These are phyloP conservation scores for Dalbergia oliveri DNA, from an alignment of 306 rosid species.

Conservation along the genomic window DNA sequence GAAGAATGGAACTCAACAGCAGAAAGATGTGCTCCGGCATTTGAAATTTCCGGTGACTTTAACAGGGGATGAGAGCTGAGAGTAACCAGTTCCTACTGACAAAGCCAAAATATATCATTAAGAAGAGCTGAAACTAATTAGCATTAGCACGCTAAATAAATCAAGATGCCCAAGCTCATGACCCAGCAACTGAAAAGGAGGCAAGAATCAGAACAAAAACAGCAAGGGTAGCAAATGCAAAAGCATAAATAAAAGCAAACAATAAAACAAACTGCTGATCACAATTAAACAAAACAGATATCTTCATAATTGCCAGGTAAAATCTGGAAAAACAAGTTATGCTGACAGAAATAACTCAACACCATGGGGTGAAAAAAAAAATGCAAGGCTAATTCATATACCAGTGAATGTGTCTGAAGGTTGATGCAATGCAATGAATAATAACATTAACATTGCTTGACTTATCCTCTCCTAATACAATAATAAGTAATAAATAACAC, in stretches of 20 bases:
- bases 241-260: not conserved
- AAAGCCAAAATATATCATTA: conserved; percentile 19
- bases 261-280: not conserved
- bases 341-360: not conserved
- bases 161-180: not conserved
- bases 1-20: conserved; percentile 85
- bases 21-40: conserved; percentile 89
- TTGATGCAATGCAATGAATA: not conserved
- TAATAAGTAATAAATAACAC: not conserved
- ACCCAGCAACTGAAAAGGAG: not conserved
- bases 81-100: conserved; percentile 80
- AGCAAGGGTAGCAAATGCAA: not conserved
- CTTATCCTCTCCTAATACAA: not conserved
- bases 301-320: not conserved
- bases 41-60: conserved; percentile 72
- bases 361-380: not conserved
- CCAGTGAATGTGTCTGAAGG: not conserved
- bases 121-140: not conserved
- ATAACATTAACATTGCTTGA: not conserved
- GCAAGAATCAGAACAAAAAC: not conserved
- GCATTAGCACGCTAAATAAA: not conserved
- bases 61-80: conserved; percentile 72
- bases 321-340: not conserved
- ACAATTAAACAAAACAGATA: not conserved
- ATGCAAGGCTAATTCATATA: not conserved